Evolutionary conservation across 208 protist species (phyloP).

Genomic region (Phytomonas francai): DNA sequence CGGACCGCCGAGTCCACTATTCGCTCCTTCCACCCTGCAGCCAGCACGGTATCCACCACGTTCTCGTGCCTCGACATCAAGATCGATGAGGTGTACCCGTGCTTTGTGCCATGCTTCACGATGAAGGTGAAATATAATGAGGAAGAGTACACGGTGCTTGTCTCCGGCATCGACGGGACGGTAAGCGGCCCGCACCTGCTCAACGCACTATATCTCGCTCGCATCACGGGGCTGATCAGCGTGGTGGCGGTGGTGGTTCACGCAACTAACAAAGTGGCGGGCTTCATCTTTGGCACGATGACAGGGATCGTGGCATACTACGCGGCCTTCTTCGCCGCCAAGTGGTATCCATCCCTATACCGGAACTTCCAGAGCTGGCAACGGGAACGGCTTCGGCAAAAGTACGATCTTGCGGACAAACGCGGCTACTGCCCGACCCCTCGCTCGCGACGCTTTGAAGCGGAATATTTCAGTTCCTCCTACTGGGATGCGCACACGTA

Average conservation of each 20-base stretch:
- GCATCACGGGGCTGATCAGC: constrained; percentile 35
- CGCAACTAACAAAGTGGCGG: constrained; percentile 54
- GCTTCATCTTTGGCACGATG: constrained; percentile 37
- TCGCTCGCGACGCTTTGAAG: constrained; percentile 42
- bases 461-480: constrained; percentile 68
- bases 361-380: constrained; percentile 42
- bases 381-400: constrained; percentile 28
- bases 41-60: constrained; percentile 33
- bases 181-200: constrained; percentile 72
- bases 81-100: constrained; percentile 58
- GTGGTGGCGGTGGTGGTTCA: background rate
- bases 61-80: constrained; percentile 50
- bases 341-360: constrained; percentile 36
- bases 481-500: constrained; percentile 81
- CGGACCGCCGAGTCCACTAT: constrained; percentile 37
- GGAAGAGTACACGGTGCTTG: constrained; percentile 74
- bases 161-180: constrained; percentile 47
- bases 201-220: constrained; percentile 63
- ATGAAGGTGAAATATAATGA: constrained; percentile 70
- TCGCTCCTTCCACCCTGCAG: constrained; percentile 54
- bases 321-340: constrained; percentile 51
- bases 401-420: constrained; percentile 26
- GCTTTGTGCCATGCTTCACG: constrained; percentile 79
- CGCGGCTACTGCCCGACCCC: constrained; percentile 44
- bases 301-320: constrained; percentile 51